These are phyloP conservation scores for Fraxinus quadrangulata DNA, from an alignment of 257 asterid genomes.

Conservation along the genomic window DNA sequence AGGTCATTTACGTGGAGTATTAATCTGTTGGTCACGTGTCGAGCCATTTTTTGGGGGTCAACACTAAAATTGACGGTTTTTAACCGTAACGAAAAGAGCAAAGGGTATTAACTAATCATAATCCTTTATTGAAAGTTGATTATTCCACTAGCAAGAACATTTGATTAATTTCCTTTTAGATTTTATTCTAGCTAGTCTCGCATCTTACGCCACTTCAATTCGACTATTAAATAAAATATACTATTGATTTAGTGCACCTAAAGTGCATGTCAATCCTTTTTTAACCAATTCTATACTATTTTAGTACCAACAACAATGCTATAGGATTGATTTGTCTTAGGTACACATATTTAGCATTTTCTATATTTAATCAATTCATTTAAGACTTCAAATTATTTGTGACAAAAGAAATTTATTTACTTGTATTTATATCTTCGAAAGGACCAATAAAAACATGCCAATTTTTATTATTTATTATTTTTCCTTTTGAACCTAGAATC, in stretches of 20 bases:
- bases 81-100: not conserved
- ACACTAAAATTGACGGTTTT: too few relatives aligned
- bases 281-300: not conserved
- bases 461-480: too few relatives aligned
- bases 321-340: not conserved
- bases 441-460: too few relatives aligned
- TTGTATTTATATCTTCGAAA: too few relatives aligned
- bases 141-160: not conserved
- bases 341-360: not conserved
- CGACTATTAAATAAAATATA: not conserved
- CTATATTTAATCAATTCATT: not conserved
- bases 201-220: not conserved
- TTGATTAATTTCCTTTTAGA: slow-evolving; percentile 3
- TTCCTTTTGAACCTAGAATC: too few relatives aligned
- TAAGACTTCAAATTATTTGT: too few relatives aligned
- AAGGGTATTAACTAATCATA: too few relatives aligned
- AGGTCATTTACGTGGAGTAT: too few relatives aligned
- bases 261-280: not conserved
- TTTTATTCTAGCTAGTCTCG: not conserved
- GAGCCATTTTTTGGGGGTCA: too few relatives aligned
- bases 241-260: not conserved
- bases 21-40: too few relatives aligned
- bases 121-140: too few relatives aligned
- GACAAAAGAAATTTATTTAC: too few relatives aligned
- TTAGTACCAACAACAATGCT: not conserved